phyloP scores from a whole-genome alignment of 2,329 filamentous ascomycete species.

The Coniochaeta hoffmannii region DNA sequence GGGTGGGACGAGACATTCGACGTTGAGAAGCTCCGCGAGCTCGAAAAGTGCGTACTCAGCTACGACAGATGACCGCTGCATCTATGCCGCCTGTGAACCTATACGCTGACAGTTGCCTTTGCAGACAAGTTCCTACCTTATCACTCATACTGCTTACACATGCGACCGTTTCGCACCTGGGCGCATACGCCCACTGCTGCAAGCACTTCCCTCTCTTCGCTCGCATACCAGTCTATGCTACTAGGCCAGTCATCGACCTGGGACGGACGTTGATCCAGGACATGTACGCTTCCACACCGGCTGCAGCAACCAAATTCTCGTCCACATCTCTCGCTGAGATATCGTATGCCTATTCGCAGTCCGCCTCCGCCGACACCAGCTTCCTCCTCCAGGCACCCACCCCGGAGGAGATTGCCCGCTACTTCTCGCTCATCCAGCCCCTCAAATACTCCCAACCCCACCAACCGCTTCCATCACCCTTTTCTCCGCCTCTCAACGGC shows the following conservation, averaged over 20 bases:
- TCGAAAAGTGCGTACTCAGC: conserved; percentile 67
- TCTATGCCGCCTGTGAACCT: neutral
- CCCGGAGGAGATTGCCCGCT: conserved; percentile 80
- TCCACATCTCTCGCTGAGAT: conserved; percentile 62
- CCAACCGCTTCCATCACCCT: conserved; percentile 78
- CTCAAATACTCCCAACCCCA: conserved; percentile 97
- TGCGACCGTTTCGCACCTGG: conserved; percentile 83
- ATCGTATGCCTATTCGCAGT: conserved; percentile 46
- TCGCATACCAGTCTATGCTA: conserved; percentile 90
- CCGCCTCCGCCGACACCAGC: conserved; percentile 40
- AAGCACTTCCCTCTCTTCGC: conserved; percentile 90
- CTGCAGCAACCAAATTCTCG: conserved; percentile 80
- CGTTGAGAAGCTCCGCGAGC: conserved; percentile 69
- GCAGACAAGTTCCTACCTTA: conserved; percentile 79
- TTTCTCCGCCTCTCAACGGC: conserved; percentile 81
- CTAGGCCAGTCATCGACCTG: conserved; percentile 84
- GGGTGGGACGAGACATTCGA: conserved; percentile 96
- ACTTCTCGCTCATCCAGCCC: conserved; percentile 84
- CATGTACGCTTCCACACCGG: conserved; percentile 80
- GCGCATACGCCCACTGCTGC: conserved; percentile 93
- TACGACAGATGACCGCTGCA: neutral
- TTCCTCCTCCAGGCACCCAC: conserved; percentile 65
- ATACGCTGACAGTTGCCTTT: conserved; percentile 13
- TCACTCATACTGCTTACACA: conserved; percentile 93
- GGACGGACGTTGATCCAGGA: conserved; percentile 88